Base-by-base conservation (phyloP, 2,329 filamentous ascomycete species). In the Trichoderma atrobrunneum region DNA sequence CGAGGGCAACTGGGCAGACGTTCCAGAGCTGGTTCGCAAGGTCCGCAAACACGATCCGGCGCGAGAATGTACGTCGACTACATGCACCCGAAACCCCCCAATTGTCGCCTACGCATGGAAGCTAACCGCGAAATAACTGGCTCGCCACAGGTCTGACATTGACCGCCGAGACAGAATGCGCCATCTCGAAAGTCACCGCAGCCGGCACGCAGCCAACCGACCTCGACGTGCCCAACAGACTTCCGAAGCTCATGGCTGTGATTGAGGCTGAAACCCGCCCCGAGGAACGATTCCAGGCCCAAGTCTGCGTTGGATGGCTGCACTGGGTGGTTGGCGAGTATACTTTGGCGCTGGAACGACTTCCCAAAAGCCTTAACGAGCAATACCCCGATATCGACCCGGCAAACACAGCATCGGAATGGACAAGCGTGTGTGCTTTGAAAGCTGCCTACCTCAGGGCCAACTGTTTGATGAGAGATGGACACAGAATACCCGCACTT, bases 1-100 rank as follows among this genome's bases (percentile, higher is more conserved):
- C 82, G 91, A 95, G 78, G 94, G 92, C 67, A 91, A 91, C 81
- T 99, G 96, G 96, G 87, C 90, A 76, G 90, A 93, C 34, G 88
- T 98, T 34, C 93, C 93, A 30, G 95, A 98, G 84, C 88, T 97
- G 74, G 91, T 96, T 78, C 90, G 95, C 80, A 99, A 99, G 83
- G 88, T 98, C 78, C 92, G 92, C 79, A 98, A 99, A 82, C 95
- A 99, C 87, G 93, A 94, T 77, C 92, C 94, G 54, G 89, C 93
- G 73, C 89, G 93, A 81, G 89, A 89, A 82, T 97, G 95, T 98
- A 91, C 77, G 89, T 79, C 74, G 71, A 67, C 57, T 67, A 30
- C 48, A 26, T 18, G 6, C 28, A 36, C 59, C 24, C 32, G 60
- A 51, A 43, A 69, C 79, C 72, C 77, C 78, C 73, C 77, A 60